Conservation (phyloP, 2,329 filamentous ascomycete genomes). For the Talaromyces sp. region DNA sequence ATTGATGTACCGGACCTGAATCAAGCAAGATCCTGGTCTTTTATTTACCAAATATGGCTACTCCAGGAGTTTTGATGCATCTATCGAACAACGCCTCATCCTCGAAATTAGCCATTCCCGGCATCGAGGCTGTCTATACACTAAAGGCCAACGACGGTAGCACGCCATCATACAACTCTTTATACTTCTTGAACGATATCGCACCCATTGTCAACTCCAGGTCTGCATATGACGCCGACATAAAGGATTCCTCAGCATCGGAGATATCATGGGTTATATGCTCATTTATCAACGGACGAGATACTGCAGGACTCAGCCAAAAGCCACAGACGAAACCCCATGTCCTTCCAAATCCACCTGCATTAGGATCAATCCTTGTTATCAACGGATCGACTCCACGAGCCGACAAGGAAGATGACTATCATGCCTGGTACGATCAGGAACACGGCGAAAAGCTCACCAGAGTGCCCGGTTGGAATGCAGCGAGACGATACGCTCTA, state of each 20-base stretch:
- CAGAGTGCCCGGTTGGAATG: not conserved
- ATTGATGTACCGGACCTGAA: not conserved
- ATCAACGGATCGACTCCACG: not conserved
- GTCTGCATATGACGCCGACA: not conserved
- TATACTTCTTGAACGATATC: not conserved
- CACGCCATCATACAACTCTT: not conserved
- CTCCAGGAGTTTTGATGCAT: not conserved
- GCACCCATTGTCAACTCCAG: not conserved
- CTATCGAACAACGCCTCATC: not conserved
- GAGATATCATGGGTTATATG: not conserved
- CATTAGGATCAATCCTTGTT: not conserved
- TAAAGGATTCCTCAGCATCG: not conserved
- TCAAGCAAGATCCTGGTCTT: not conserved
- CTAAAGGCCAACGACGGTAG: not conserved
- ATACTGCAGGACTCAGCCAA: not conserved
- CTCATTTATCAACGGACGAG: not conserved
- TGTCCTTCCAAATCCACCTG: not conserved
- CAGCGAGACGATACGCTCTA: not conserved
- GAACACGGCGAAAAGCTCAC: not conserved
- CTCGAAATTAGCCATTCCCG: not conserved
- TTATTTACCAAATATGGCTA: not conserved
- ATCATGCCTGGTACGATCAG: not conserved
- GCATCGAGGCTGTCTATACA: not conserved
- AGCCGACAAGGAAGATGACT: not conserved
- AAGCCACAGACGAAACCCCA: not conserved